Base-by-base conservation (phyloP, 495 filamentous ascomycete genomes). In the Hyphodiscus hymeniophilus region DNA sequence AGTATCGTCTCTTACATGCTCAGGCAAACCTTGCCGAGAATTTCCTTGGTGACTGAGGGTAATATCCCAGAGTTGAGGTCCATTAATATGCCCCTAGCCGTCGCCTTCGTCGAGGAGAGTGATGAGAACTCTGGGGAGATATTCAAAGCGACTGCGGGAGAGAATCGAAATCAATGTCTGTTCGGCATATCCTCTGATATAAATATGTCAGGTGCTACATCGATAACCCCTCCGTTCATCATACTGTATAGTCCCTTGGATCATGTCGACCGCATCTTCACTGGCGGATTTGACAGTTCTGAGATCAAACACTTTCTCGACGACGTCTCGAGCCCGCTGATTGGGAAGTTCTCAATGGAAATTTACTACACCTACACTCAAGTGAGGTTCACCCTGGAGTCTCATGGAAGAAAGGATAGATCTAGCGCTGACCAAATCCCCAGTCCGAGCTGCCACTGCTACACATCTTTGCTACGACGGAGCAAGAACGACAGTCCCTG, bases 381-480 rank as follows among this genome's bases (percentile, higher is more conserved):
- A 31, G 30, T 45, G 38, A 5, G 13, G 4, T 18, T n/a, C 34
- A 6, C 15, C 13, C 17, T 3, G 15, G 15, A 15, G 13, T n/a
- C 13, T n/a, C 34, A n/a, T n/a, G 4, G 13, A 36, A 6, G 4
- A 15, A 15, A 4, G 34, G 6, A 15, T 36, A 6, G 17, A 36
- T 36, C 17, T 6, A 5, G 6, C 4, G 15, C 34, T 36, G 4
- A 36, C 34, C 34, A 15, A n/a, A 36, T 36, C 13, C 34, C 13
- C 13, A 36, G 34, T 36, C 42, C 32, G 23, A 40, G 2, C 15
- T 39, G 8, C 49, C 42, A 21, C 26, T 52, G 16, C 28, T 33
- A 13, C 34, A 40, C 17, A 33, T 52, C 50, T 52, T 52, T 18
- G 26, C 50, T 6, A 18, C 17, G 6, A 39, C 35, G 8, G 18